phyloP scores from a whole-genome alignment of 1,284 basidiomycete genomes.

The Apiotrichum sp. region DNA sequence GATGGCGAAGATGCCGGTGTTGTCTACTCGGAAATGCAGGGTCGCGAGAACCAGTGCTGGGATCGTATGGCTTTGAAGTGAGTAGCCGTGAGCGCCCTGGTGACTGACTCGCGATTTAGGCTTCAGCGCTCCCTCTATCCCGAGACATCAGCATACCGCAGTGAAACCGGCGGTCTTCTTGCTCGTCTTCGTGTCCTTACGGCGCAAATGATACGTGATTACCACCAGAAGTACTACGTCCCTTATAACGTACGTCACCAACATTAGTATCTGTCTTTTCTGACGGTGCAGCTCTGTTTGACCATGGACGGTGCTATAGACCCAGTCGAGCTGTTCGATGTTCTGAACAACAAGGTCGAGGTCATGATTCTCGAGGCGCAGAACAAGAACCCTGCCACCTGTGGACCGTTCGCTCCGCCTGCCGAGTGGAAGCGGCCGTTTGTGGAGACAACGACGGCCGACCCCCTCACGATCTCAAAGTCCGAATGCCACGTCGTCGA shows the following conservation, averaged over 20 bases:
- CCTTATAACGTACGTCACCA: constrained; percentile 75
- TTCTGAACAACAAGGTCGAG: constrained; percentile 75
- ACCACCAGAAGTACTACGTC: constrained; percentile 86
- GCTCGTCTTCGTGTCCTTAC: constrained; percentile 78
- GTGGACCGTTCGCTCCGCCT: constrained; percentile 53
- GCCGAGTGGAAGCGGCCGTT: constrained; percentile 90
- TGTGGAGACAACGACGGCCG: constrained; percentile 73
- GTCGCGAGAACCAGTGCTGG: constrained; percentile 82
- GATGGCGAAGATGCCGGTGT: constrained; percentile 92
- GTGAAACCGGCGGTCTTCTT: constrained; percentile 96
- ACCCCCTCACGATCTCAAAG: constrained; percentile 56
- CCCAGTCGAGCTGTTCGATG: constrained; percentile 54
- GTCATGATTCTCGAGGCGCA: constrained; percentile 58
- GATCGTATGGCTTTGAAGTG: constrained; percentile 85
- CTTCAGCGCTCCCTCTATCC: constrained; percentile 76
- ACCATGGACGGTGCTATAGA: constrained; percentile 52
- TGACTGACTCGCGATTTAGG: constrained; percentile 47
- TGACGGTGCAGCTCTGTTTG: constrained; percentile 37
- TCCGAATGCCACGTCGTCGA: constrained; percentile 62
- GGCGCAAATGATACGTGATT: constrained; percentile 84
- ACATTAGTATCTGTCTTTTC: no score
- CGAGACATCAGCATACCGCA: constrained; percentile 78
- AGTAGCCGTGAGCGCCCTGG: constrained; percentile 17
- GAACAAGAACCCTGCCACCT: constrained; percentile 1
- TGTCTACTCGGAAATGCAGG: constrained; percentile 98